Conservation (phyloP, 2,329 filamentous ascomycete species). For the Trichoderma cornu-damae region DNA sequence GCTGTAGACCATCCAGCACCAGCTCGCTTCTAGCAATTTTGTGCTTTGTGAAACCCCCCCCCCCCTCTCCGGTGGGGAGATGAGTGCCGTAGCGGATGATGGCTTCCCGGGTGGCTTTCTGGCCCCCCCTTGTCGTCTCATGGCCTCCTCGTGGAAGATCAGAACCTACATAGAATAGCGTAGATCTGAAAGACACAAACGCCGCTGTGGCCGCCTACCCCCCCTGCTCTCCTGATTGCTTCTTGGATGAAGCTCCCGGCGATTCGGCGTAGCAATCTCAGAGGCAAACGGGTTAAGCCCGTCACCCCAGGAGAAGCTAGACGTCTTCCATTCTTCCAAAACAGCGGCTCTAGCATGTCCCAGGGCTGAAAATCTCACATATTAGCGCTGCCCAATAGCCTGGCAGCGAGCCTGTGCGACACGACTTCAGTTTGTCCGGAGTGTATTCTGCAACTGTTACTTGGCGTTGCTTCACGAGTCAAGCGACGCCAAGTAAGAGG, state of each 20-base stretch:
- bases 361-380: background rate
- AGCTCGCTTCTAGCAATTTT: conserved; percentile 10
- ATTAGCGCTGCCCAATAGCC: conserved; percentile 1
- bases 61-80: background rate
- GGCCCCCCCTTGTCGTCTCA: background rate
- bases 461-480: background rate
- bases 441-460: background rate
- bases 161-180: background rate
- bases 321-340: background rate
- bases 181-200: background rate
- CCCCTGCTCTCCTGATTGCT: background rate
- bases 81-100: conserved; percentile 4
- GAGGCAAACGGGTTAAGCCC: background rate
- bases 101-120: conserved; percentile 15
- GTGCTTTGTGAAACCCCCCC: conserved; percentile 7
- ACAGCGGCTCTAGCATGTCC: background rate
- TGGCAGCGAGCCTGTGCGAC: conserved; percentile 7
- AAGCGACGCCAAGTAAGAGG: background rate
- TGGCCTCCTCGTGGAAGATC: conserved; percentile 12
- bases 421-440: background rate
- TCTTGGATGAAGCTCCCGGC: background rate
- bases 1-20: conserved; percentile 15
- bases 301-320: background rate
- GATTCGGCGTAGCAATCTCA: background rate
- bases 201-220: background rate